These are phyloP conservation scores for Fusarium camptoceras DNA, from an alignment of 2,329 filamentous ascomycete genomes.

Conservation along the genomic window DNA sequence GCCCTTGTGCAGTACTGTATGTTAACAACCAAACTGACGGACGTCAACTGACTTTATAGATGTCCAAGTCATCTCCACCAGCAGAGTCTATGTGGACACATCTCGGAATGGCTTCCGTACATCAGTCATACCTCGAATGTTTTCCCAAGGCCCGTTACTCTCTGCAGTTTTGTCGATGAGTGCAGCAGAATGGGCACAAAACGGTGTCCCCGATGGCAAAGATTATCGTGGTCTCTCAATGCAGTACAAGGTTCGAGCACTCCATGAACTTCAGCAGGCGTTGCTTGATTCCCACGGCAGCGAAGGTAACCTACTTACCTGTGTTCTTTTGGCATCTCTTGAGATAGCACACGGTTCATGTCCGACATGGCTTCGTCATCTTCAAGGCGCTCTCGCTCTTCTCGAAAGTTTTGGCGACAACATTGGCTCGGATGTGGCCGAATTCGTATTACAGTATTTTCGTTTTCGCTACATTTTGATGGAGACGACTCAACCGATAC, in stretches of 20 bases:
- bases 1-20: slow-evolving; percentile 43
- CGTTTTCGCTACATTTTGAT: slow-evolving; percentile 43
- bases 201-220: slow-evolving; percentile 28
- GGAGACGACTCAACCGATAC: slow-evolving; percentile 38
- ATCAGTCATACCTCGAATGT: slow-evolving; percentile 40
- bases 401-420: slow-evolving; percentile 33
- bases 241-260: slow-evolving; percentile 40
- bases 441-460: slow-evolving; percentile 41
- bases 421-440: slow-evolving; percentile 32
- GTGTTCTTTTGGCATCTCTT: slow-evolving; percentile 39
- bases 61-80: slow-evolving; percentile 39
- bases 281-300: slow-evolving; percentile 24
- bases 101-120: slow-evolving; percentile 37
- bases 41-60: slow-evolving; percentile 26
- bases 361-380: slow-evolving; percentile 40
- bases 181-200: slow-evolving; percentile 42
- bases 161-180: slow-evolving; percentile 42
- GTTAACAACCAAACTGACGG: background rate
- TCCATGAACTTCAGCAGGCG: slow-evolving; percentile 34
- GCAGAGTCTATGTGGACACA: slow-evolving; percentile 43
- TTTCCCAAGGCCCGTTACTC: slow-evolving; percentile 31
- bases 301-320: slow-evolving; percentile 41
- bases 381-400: slow-evolving; percentile 42
- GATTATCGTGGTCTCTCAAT: slow-evolving; percentile 39
- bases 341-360: slow-evolving; percentile 42